Base-by-base conservation (phyloP, 371 early-diverging fungal species). In the Rhizopus sp. region DNA sequence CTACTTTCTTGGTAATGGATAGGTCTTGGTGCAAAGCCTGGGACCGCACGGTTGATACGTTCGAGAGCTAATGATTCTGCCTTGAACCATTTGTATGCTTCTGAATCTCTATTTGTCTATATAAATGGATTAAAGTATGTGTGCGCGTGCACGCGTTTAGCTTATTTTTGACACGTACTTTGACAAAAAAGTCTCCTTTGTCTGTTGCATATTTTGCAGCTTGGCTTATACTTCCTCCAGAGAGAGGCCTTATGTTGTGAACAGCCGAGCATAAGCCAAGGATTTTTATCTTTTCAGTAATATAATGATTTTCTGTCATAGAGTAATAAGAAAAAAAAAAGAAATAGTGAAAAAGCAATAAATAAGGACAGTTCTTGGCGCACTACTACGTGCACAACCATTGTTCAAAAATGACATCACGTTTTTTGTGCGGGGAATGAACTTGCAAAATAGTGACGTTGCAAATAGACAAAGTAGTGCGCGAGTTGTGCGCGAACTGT, bases 161-260 rank as follows among this genome's bases (percentile, higher is more conserved):
- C 47, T 16, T 0, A 13, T 41, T 34, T 15, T 8, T 13, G 23
- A 2, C 23, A 23, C 17, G 33, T 52, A 64, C 64, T 47, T 59
- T 64, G 13, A 64, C 44, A 34, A 64, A 64, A 35, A 44, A 58
- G 29, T 64, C 56, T 7, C 64, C 60, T 7, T 50, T 55, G 35
- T 64, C 64, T 33, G 64, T 64, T 2, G 47, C 15, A 51, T 55
- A 64, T 16, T 51, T 32, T 5, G 47, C 34, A 23, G 60, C 60
- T 44, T 59, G 29, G 23, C 56, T 64, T 13, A 64, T 64, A 46
- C 56, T 51, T 12, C 64, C 64, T 12, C 64, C 64, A 10, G 53
- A 15, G 1, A 64, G 37, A 44, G 41, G n/a, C 17, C 51, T 50
- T 9, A 52, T 34, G 9, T 33, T 17, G 0, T 40, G 5, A 12